Conservation (phyloP, 139 green algal species). For the Zygnema cylindricum region DNA sequence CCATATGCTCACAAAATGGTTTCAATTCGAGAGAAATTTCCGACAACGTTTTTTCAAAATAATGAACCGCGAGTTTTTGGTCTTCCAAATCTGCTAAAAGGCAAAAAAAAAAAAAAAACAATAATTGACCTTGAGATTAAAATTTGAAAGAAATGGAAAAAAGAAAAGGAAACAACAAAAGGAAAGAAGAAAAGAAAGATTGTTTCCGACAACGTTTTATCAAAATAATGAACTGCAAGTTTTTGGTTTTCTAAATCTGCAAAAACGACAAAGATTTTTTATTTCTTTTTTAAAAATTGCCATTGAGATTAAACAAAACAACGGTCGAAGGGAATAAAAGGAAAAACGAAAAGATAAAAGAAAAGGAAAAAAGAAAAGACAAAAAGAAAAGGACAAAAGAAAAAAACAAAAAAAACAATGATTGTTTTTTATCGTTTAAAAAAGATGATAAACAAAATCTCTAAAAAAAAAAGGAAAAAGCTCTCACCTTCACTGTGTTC, state of each 20-base stretch:
- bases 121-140: background rate
- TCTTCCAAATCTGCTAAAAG: constrained; percentile 27
- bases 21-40: background rate
- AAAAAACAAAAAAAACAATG: background rate
- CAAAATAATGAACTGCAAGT: background rate
- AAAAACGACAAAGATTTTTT: too few species aligned
- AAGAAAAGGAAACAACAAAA: background rate
- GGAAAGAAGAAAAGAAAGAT: background rate
- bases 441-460: background rate
- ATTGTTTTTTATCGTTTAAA: background rate
- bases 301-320: background rate
- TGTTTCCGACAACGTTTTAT: too few species aligned
- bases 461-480: background rate
- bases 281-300: too few species aligned
- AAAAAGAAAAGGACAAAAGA: constrained; percentile 19
- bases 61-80: background rate
- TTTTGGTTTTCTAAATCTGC: background rate
- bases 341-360: constrained; percentile 4
- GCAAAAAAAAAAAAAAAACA: constrained; percentile 16
- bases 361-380: background rate
- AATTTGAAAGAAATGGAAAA: background rate
- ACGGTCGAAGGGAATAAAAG: background rate
- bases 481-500: constrained; percentile 39
- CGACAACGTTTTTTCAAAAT: constrained; percentile 2
- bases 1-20: background rate